Evolutionary conservation across 805 yeast genomes (phyloP).

Genomic region (Hanseniaspora meyeri): DNA sequence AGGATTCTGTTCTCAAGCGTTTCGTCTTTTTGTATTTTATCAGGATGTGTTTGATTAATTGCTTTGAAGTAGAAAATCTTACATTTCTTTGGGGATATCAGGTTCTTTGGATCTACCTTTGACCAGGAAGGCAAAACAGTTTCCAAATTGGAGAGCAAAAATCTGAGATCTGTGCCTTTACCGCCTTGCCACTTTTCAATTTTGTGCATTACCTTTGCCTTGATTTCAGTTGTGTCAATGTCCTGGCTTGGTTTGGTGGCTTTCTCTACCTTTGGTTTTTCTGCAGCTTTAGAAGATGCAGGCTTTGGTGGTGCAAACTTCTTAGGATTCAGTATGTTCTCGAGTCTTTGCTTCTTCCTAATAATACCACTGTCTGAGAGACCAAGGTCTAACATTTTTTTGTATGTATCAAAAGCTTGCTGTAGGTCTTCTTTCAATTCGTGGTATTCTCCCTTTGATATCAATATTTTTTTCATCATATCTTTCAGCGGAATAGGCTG

Average conservation of each 20-base stretch:
- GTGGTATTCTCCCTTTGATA: conserved; percentile 67
- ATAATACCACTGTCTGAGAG: conserved; percentile 48
- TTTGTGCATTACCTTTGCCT: conserved; percentile 47
- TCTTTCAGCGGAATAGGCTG: conserved; percentile 29
- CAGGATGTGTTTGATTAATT: conserved; percentile 80
- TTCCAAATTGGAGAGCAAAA: conserved; percentile 58
- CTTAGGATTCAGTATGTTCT: conserved; percentile 46
- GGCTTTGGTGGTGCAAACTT: conserved; percentile 3
- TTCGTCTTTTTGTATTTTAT: conserved; percentile 52
- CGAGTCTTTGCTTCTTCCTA: conserved; percentile 77
- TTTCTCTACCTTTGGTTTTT: conserved; percentile 35
- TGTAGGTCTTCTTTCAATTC: conserved; percentile 65
- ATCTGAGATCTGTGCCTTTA: conserved; percentile 70
- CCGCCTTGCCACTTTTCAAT: conserved; percentile 57
- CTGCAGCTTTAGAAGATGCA: conserved; percentile 11
- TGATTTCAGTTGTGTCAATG: conserved; percentile 44
- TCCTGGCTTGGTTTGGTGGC: conserved; percentile 38
- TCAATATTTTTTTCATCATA: conserved; percentile 60
- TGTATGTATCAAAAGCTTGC: conserved; percentile 52
- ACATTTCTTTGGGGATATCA: conserved; percentile 81
- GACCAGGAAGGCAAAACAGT: conserved; percentile 55
- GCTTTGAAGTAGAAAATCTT: conserved; percentile 80
- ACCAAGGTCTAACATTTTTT: conserved; percentile 53
- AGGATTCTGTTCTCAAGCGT: conserved; percentile 64
- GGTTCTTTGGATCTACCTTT: conserved; percentile 52